Percentiles rank a stretch among this genome's conserved stretches.
phyloP scores from a whole-genome alignment of 331 rosid species.

The Stylosanthes scabra region DNA sequence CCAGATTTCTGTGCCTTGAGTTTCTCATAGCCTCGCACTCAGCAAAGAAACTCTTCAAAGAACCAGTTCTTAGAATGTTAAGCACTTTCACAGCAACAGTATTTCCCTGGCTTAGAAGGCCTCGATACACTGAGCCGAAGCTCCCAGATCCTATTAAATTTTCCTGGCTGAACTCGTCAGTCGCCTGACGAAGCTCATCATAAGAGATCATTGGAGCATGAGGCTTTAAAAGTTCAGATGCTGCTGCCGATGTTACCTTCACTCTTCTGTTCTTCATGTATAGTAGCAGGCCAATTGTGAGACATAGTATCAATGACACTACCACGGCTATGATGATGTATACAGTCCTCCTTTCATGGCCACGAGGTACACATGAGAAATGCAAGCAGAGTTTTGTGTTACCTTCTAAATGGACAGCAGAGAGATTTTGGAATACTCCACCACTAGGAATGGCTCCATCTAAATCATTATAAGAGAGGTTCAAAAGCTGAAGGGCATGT shows the following conservation, averaged over 20 bases:
- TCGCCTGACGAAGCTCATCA: constrained; percentile 67
- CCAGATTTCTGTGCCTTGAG: constrained; percentile 76
- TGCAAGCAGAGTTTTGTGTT: constrained; percentile 61
- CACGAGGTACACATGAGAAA: constrained; percentile 38
- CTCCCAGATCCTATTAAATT: constrained; percentile 70
- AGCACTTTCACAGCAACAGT: constrained; percentile 78
- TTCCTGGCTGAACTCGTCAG: constrained; percentile 55
- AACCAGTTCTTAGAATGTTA: constrained; percentile 46
- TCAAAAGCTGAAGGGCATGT: constrained; percentile 51
- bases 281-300: constrained; percentile 45
- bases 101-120: constrained; percentile 49
- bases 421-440: constrained; percentile 55
- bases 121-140: constrained; percentile 77
- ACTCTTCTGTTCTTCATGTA: constrained; percentile 42
- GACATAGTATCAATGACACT: constrained; percentile 39
- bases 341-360: constrained; percentile 29
- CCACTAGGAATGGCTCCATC: constrained; percentile 69
- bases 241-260: constrained; percentile 19
- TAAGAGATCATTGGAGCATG: constrained; percentile 61
- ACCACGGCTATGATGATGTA: constrained; percentile 31
- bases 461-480: constrained; percentile 68
- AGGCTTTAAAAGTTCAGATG: constrained; percentile 39
- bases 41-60: constrained; percentile 72
- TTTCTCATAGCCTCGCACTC: constrained; percentile 74
- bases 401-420: constrained; percentile 64